Evolutionary conservation across 352 stramenopile species (phyloP), one percentile per base, ranked within the genome.

Genomic region (Elongisporangium anandrum): DNA sequence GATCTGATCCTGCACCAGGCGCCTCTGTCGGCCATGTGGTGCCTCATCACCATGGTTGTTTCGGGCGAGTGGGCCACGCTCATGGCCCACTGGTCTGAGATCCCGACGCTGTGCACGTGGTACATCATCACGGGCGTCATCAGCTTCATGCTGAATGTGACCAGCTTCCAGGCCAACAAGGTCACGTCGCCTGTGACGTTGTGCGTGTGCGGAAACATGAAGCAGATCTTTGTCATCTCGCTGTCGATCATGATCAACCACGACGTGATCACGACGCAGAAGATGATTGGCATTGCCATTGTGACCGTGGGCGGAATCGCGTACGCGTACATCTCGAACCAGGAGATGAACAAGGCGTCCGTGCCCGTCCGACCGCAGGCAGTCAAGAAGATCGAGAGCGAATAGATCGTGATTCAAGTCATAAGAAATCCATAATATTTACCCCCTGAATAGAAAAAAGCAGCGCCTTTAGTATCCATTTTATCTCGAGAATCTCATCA

Each of bases 91-190:
- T 81, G 86, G 95, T 38, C 88, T 77, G 55, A 76, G 13, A 48
- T 92, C 21, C 79, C 77, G 39, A 57, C 63, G 7, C 73, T 82
- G 22, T 72, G 73, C 50, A 81, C 83, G 56, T 91, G 81, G 83
- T 93, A 86, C 66, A 41, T 94, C n/a, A 50, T 97, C 51, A 96
- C 87, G 48, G 93, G 92, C 41, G 64, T 96, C 21, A 79, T 95
- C 41, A 96, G 85, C 51, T 98, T 98, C 63, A 77, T 96, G 58
- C 84, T 98, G 24, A 98, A 98, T 68, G 82, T 98, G 60, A 96
- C 79, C 53, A 97, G 88, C 61, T 95, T 98, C 61, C 92, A 96
- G 67, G 90, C 94, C 47, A 98, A 98, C 74, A 97, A 97, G 59
- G 77, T 97, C 34, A 98, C 94, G 29, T 97, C 88, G 21, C 85